These are phyloP conservation scores for Thalia dealbata DNA, from an alignment of 176 grass and related monocot species.

Conservation along the genomic window DNA sequence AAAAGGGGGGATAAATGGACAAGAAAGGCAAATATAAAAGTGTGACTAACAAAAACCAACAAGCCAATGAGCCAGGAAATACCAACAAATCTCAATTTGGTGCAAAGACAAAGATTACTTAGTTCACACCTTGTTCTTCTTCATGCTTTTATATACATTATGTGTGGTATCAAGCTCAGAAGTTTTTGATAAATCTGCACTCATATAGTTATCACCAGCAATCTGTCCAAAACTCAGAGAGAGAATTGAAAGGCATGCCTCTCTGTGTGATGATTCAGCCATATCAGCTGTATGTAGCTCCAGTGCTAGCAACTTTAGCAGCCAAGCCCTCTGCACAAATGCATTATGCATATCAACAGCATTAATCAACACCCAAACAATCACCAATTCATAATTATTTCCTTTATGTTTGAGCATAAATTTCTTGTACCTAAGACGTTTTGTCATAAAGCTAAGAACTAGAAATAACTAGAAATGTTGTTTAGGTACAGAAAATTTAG, in stretches of 20 bases:
- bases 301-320: constrained; percentile 79
- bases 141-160: constrained; percentile 24
- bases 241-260: constrained; percentile 72
- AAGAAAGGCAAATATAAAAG: background rate
- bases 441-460: too few relatives aligned
- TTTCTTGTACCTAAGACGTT: too few relatives aligned
- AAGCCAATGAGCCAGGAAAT: background rate
- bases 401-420: too few relatives aligned
- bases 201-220: constrained; percentile 21
- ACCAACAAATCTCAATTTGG: background rate
- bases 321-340: constrained; percentile 75
- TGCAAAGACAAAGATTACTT: background rate
- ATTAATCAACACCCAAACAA: background rate
- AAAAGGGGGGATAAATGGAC: background rate
- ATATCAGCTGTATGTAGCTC: constrained; percentile 88
- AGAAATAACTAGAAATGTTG: too few relatives aligned
- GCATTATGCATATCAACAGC: constrained; percentile 20
- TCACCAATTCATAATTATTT: background rate
- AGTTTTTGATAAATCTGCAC: constrained; percentile 28
- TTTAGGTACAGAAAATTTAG: too few relatives aligned
- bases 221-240: constrained; percentile 46
- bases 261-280: constrained; percentile 52
- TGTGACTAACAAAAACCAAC: background rate
- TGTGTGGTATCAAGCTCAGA: constrained; percentile 15
- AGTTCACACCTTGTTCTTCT: constrained; percentile 45